Base-by-base conservation (phyloP, 2,329 filamentous ascomycete genomes). In the Microdochium bolleyi region DNA sequence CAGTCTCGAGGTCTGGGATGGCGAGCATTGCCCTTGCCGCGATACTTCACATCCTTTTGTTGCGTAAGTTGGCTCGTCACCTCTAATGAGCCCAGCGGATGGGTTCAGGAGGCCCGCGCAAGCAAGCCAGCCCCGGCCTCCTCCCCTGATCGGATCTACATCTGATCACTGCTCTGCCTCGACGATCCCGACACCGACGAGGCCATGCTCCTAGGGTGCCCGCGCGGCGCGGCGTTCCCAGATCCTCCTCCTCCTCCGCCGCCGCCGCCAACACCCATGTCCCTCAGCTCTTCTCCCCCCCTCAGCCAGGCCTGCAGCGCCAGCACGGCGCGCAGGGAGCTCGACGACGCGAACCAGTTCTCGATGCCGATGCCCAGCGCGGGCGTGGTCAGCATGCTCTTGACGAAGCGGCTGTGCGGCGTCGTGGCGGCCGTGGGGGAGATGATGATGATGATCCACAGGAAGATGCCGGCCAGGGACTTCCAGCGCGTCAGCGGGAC, bases 401-500 rank as follows among this genome's bases (percentile, higher is more conserved):
- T 76, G 56, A 75, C 67, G 51, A 76, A 75, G 16, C 73, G 67
- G 24, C 70, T 71, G 24, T 72, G 70, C 1, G 70, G 64, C 13
- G 67, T 67, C 3, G 62, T 59, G 48, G 73, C 67, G 44, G 70
- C 70, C 34, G 67, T 64, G 9, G 73, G 68, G 16, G 70, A 64
- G 10, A 78, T 62, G 9, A 70, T 67, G 49, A 78, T 55, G 56
- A 74, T 64, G 24, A 76, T 62, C 77, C 76, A 80, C 50, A 70
- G 64, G 52, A 76, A 75, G 14, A 81, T 70, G 30, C 77, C 77
- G 14, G 77, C 64, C 24, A 75, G 65, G 2, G 66, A 61, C 54
- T 73, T 73, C 76, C 76, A 78, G 4, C 65, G 67, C 2, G 70
- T 62, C 32, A 78, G 63, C 1, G 73, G 70, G 3, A 76, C 70